Percentiles rank a stretch among this genome's conserved stretches.
phyloP scores from a whole-genome alignment of 345 rosid species.

The Gossypium sturtianum region DNA sequence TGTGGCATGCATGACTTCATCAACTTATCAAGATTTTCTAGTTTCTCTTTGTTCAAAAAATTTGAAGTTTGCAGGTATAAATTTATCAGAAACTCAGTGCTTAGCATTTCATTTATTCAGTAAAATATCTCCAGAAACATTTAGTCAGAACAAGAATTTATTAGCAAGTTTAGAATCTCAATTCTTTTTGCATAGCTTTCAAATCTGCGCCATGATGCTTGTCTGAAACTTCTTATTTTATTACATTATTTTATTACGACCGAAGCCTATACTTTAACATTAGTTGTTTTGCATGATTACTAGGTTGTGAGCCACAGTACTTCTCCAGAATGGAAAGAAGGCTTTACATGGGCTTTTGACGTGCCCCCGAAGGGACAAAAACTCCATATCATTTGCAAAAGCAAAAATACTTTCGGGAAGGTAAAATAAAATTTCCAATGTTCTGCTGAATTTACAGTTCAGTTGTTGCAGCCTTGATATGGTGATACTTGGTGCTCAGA shows the following conservation, averaged over 20 bases:
- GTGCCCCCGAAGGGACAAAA: constrained; percentile 91
- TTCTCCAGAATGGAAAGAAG: constrained; percentile 86
- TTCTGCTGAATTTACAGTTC: not conserved
- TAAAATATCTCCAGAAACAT: not conserved
- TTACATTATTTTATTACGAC: not conserved
- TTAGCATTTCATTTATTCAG: not conserved
- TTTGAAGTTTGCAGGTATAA: not conserved
- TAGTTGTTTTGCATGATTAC: not conserved
- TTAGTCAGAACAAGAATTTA: not conserved
- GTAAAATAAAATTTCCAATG: constrained; percentile 28
- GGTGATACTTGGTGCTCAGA: not conserved
- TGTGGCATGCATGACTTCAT: not conserved
- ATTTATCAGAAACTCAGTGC: not conserved
- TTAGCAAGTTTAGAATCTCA: not conserved
- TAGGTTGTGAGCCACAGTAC: constrained; percentile 67
- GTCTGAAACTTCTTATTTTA: not conserved
- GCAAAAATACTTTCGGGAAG: constrained; percentile 87
- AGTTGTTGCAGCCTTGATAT: not conserved
- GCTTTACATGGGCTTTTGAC: constrained; percentile 86
- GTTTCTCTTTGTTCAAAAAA: not conserved
- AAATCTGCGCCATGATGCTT: not conserved
- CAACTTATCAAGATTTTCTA: not conserved
- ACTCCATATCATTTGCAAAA: constrained; percentile 88
- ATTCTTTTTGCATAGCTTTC: not conserved
- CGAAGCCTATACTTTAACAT: not conserved